Conservation (phyloP, 2,329 filamentous ascomycete genomes). For the Parastagonospora nodorum region DNA sequence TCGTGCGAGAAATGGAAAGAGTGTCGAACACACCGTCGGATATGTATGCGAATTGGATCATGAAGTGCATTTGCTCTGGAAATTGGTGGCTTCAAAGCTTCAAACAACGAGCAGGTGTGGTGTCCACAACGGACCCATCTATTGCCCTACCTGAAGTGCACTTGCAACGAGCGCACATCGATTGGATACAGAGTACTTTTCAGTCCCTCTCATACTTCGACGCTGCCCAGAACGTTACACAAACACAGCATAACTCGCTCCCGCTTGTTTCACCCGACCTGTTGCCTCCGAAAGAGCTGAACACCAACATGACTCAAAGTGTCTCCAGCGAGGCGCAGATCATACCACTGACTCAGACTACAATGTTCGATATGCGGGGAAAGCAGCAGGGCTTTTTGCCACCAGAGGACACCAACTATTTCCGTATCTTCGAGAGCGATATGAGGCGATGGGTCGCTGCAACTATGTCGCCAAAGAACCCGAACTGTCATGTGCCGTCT, state of each 20-base stretch:
- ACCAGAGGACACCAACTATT: conserved; percentile 23
- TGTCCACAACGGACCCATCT: background rate
- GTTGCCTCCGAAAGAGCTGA: background rate
- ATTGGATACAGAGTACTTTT: background rate
- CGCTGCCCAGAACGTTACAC: background rate
- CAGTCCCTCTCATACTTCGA: background rate
- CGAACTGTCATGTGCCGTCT: conserved; percentile 26
- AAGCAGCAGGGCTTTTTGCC: conserved; percentile 3
- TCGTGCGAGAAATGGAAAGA: conserved; percentile 27
- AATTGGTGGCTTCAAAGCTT: conserved; percentile 17
- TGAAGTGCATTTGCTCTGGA: conserved; percentile 23
- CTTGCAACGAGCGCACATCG: background rate
- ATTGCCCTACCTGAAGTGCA: background rate
- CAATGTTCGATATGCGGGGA: conserved; percentile 7
- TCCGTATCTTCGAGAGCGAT: conserved; percentile 22
- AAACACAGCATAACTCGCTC: too few species aligned
- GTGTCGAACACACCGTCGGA: conserved; percentile 25
- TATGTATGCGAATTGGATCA: conserved; percentile 28
- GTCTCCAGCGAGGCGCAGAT: background rate
- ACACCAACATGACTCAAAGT: background rate
- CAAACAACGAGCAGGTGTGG: conserved; percentile 14
- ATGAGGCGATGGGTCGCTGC: conserved; percentile 29
- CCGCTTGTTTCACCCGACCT: background rate
- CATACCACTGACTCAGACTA: background rate
- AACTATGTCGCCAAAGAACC: conserved; percentile 28